Evolutionary conservation across 2,329 filamentous ascomycete genomes (phyloP).

Genomic region (Cercospora beticola): DNA sequence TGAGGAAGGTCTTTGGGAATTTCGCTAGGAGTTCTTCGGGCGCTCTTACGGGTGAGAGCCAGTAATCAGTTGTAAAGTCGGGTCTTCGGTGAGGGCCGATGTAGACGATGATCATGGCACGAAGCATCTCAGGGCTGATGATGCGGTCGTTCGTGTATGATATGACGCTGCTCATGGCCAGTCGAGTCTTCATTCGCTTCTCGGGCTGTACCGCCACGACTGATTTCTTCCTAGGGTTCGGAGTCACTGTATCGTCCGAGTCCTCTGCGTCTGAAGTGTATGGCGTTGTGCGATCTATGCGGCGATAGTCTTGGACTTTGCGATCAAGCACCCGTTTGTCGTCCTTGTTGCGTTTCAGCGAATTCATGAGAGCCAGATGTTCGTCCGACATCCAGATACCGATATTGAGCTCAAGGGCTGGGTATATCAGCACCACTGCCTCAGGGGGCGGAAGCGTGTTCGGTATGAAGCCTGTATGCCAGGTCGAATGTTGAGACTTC

Average conservation of each 20-base stretch:
- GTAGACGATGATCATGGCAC: slow-evolving; percentile 97
- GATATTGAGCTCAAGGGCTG: slow-evolving; percentile 92
- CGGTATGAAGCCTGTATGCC: slow-evolving; percentile 40
- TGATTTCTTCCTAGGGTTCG: slow-evolving; percentile 4
- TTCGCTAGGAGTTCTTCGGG: slow-evolving; percentile 77
- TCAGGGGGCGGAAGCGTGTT: slow-evolving; percentile 58
- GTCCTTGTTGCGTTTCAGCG: slow-evolving; percentile 72
- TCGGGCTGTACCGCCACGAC: slow-evolving; percentile 9
- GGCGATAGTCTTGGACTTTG: slow-evolving; percentile 86
- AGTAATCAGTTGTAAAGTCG: slow-evolving; percentile 87
- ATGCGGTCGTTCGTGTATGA: slow-evolving; percentile 97
- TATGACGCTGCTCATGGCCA: slow-evolving; percentile 95
- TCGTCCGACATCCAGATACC: slow-evolving; percentile 99
- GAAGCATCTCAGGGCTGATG: slow-evolving; percentile 96
- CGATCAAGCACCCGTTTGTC: slow-evolving; percentile 76
- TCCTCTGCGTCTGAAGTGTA: slow-evolving; percentile 76
- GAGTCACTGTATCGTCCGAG: slow-evolving; percentile 34
- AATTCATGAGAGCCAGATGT: slow-evolving; percentile 90
- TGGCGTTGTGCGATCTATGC: slow-evolving; percentile 76
- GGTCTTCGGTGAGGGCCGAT: slow-evolving; percentile 91
- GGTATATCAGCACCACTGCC: slow-evolving; percentile 83
- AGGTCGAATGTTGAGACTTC: slow-evolving; percentile 42
- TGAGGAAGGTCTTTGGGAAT: slow-evolving; percentile 93
- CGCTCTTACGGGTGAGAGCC: slow-evolving; percentile 84
- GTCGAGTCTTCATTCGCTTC: slow-evolving; percentile 58